Percentiles rank a stretch among this genome's conserved stretches.
phyloP scores from a whole-genome alignment of 1,284 basidiomycete genomes.

The Hypsizygus ulmarius region DNA sequence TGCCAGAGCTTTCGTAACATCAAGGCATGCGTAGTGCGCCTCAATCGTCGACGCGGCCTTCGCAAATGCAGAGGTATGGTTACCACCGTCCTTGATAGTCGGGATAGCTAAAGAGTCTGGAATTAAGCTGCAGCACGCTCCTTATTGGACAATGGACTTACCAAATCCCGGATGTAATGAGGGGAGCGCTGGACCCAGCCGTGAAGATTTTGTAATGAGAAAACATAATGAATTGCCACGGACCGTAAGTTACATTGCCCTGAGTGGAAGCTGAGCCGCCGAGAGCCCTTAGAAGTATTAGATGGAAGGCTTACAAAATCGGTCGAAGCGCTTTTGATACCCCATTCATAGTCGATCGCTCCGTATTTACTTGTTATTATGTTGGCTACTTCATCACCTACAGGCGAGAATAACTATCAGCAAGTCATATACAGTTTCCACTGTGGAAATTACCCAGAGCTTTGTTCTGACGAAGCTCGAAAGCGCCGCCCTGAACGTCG shows the following conservation, averaged over 20 bases:
- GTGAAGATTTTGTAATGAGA: not conserved
- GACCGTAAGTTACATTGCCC: slow-evolving; percentile 66
- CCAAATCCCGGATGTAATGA: slow-evolving; percentile 32
- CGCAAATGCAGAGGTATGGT: slow-evolving; percentile 29
- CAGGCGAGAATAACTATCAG: not conserved
- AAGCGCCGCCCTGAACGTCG: slow-evolving; percentile 35
- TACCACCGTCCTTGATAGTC: slow-evolving; percentile 27
- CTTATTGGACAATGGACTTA: slow-evolving; percentile 11
- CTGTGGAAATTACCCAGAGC: slow-evolving; percentile 43
- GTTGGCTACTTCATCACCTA: slow-evolving; percentile 57
- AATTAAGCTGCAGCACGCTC: not conserved
- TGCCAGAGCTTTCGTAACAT: slow-evolving; percentile 30
- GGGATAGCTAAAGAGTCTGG: slow-evolving; percentile 25
- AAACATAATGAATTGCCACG: slow-evolving; percentile 10
- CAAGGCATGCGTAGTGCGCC: slow-evolving; percentile 28
- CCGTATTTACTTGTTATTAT: slow-evolving; percentile 54
- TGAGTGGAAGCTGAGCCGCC: slow-evolving; percentile 23
- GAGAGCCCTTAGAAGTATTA: not conserved
- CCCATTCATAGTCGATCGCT: slow-evolving; percentile 50
- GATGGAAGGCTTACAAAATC: slow-evolving; percentile 56
- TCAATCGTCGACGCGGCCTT: slow-evolving; percentile 22
- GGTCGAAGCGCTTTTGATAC: slow-evolving; percentile 61
- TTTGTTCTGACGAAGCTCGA: slow-evolving; percentile 66
- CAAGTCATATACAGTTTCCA: not conserved
- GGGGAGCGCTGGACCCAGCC: slow-evolving; percentile 23